phyloP scores from a whole-genome alignment of 495 filamentous ascomycete species.

The Clohesyomyces aquaticus region DNA sequence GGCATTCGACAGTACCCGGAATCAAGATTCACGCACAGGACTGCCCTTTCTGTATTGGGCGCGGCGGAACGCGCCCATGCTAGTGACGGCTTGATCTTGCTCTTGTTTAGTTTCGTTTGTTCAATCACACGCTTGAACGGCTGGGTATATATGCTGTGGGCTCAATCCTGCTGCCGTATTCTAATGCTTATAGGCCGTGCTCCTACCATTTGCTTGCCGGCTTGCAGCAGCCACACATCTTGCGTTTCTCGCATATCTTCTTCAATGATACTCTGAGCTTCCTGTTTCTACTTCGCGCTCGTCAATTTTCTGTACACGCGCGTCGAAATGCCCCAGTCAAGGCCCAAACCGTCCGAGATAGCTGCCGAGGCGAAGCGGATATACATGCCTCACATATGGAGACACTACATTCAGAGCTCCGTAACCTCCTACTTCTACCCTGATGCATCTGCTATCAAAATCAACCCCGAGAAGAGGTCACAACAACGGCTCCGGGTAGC shows the following conservation, averaged over 20 bases:
- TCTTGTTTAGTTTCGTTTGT: conserved; percentile 24
- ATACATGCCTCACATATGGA: conserved; percentile 63
- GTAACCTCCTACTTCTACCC: conserved; percentile 53
- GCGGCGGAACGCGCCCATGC: conserved; percentile 14
- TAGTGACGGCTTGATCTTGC: conserved; percentile 26
- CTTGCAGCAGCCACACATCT: not conserved
- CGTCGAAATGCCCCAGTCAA: conserved; percentile 59
- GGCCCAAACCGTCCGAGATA: conserved; percentile 70
- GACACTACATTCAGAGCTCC: conserved; percentile 56
- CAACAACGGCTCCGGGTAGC: conserved; percentile 52
- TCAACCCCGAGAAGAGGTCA: conserved; percentile 32
- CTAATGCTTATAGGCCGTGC: conserved; percentile 8
- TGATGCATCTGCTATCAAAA: conserved; percentile 44
- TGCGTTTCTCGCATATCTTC: not conserved
- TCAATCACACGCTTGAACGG: conserved; percentile 25
- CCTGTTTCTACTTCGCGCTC: not conserved
- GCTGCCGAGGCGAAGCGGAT: conserved; percentile 68
- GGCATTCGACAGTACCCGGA: conserved; percentile 1
- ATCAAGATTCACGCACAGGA: conserved; percentile 31
- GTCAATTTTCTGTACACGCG: not conserved
- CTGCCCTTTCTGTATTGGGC: conserved; percentile 30
- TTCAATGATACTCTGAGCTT: not conserved
- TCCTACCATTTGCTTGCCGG: not conserved
- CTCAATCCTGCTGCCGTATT: conserved; percentile 16
- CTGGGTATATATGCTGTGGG: conserved; percentile 16